Conservation (phyloP, 2,329 filamentous ascomycete genomes). For the Aspergillus bombycis region DNA sequence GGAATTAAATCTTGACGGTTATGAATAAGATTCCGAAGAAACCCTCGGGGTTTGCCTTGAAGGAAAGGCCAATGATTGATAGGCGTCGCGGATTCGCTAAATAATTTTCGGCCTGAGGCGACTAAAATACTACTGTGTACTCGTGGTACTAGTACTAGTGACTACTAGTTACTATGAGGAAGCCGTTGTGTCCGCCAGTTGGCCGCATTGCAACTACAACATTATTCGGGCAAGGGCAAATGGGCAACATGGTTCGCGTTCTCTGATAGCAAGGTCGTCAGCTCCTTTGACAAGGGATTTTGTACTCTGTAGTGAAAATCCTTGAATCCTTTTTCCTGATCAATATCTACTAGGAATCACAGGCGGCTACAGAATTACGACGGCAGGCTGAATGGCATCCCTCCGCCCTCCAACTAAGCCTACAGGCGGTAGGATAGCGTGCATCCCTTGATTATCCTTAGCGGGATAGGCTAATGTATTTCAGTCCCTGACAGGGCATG, state of each 20-base stretch:
- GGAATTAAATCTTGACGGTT: neutral
- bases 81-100: neutral
- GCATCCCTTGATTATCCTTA: constrained; percentile 17
- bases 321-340: neutral
- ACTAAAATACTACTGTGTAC: neutral
- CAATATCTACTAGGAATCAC: constrained; percentile 1
- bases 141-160: no score
- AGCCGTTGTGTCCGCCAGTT: neutral
- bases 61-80: neutral
- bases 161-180: no score
- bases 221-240: neutral
- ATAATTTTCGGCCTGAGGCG: neutral
- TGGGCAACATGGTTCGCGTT: neutral
- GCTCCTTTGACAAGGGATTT: neutral
- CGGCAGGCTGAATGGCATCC: neutral
- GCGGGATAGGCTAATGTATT: constrained; percentile 8
- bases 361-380: constrained; percentile 15
- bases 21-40: neutral
- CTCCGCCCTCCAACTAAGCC: neutral
- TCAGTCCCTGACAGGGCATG: constrained; percentile 17
- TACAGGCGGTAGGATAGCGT: neutral
- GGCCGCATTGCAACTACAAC: neutral
- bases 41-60: neutral
- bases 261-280: constrained; percentile 5
- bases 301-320: neutral